Evolutionary conservation across 1,284 basidiomycete species (phyloP).

Genomic region (Thelephora terrestris): DNA sequence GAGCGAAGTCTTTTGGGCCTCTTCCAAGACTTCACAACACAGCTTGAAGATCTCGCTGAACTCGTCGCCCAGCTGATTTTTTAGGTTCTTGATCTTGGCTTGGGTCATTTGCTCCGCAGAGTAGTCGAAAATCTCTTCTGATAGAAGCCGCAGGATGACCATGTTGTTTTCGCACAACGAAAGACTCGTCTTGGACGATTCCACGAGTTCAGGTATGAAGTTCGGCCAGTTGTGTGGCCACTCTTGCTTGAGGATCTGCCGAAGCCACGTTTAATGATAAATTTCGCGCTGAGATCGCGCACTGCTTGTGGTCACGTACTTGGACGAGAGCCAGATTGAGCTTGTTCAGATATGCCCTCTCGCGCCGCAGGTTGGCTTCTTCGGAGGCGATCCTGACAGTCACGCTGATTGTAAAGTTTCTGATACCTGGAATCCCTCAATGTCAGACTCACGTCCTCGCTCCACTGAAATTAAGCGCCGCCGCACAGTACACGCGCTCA

Average conservation of each 20-base stretch:
- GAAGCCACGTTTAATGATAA: slow-evolving; percentile 3
- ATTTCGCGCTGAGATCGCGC: background rate
- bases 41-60: slow-evolving; percentile 95
- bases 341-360: slow-evolving; percentile 96
- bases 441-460: too few relatives aligned
- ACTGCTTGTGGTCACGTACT: slow-evolving; percentile 32
- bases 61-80: slow-evolving; percentile 96
- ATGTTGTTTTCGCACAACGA: slow-evolving; percentile 99
- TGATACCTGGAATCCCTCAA: slow-evolving; percentile 55
- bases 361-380: slow-evolving; percentile 76
- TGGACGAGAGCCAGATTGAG: slow-evolving; percentile 94
- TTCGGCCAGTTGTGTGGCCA: slow-evolving; percentile 99
- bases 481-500: too few relatives aligned
- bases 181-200: slow-evolving; percentile 94
- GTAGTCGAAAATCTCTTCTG: slow-evolving; percentile 99
- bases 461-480: too few relatives aligned
- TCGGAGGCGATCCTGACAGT: slow-evolving; percentile 92
- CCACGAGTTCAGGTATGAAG: slow-evolving; percentile 96
- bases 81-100: slow-evolving; percentile 94
- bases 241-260: slow-evolving; percentile 97
- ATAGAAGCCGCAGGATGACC: slow-evolving; percentile 95
- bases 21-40: slow-evolving; percentile 93
- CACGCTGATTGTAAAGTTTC: slow-evolving; percentile 93
- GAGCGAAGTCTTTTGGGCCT: slow-evolving; percentile 94
- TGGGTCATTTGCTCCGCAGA: slow-evolving; percentile 99